These are phyloP conservation scores for Trichomonas gallinae DNA, from an alignment of 208 protist genomes.

Conservation along the genomic window DNA sequence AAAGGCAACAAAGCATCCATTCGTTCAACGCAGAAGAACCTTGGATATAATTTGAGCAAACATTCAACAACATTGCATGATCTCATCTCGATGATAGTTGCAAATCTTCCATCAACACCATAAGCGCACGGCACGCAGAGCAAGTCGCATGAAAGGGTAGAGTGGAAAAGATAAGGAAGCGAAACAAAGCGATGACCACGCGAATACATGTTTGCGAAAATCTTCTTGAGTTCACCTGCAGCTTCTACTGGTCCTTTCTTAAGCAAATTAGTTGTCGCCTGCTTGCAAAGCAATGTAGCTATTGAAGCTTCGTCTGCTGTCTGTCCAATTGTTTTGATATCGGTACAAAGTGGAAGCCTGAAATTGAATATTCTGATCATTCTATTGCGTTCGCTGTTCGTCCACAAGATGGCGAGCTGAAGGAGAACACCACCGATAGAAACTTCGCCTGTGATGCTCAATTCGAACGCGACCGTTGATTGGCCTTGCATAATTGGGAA, in stretches of 20 bases:
- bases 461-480: neutral
- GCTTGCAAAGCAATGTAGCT: neutral
- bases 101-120: neutral
- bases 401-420: neutral
- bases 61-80: neutral
- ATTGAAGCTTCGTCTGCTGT: neutral
- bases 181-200: neutral
- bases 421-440: neutral
- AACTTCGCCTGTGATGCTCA: neutral
- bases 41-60: neutral
- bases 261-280: neutral
- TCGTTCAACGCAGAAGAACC: neutral
- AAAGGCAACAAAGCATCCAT: neutral
- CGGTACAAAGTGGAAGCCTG: neutral
- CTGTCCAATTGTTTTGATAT: neutral
- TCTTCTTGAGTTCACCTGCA: neutral
- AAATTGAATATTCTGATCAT: neutral
- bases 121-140: neutral
- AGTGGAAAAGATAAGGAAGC: neutral
- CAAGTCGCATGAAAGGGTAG: neutral
- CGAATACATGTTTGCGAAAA: neutral
- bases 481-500: neutral
- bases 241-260: neutral
- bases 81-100: neutral
- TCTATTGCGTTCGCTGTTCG: neutral